Evolutionary conservation across 176 grass and related monocot genomes (phyloP).

Genomic region (Ensete ventricosum): DNA sequence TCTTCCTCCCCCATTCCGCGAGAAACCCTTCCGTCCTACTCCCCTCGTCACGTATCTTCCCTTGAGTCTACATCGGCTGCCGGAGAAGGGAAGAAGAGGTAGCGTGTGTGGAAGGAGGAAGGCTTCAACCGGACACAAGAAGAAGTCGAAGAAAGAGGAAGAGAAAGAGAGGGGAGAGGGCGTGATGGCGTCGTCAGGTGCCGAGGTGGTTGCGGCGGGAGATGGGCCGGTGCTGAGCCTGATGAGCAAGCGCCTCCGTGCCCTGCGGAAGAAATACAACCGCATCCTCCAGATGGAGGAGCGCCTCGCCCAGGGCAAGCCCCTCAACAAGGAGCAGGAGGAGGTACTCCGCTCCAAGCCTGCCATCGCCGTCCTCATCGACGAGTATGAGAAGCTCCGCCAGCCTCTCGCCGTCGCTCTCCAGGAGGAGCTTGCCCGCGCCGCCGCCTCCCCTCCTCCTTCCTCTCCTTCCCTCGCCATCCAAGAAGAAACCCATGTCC

Average conservation of each 20-base stretch:
- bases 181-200: slow-evolving; percentile 17
- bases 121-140: too few relatives aligned
- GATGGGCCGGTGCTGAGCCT: slow-evolving; percentile 77
- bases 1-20: too few relatives aligned
- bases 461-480: background rate
- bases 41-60: too few relatives aligned
- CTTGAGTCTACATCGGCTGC: too few relatives aligned
- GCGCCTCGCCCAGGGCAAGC: slow-evolving; percentile 52
- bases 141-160: too few relatives aligned
- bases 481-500: background rate
- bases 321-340: slow-evolving; percentile 85
- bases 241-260: slow-evolving; percentile 72
- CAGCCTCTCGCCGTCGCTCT: slow-evolving; percentile 52
- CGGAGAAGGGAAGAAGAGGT: too few relatives aligned
- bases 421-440: slow-evolving; percentile 51
- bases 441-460: background rate
- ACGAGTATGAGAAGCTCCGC: slow-evolving; percentile 88
- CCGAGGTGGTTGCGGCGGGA: slow-evolving; percentile 32
- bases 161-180: background rate
- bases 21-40: too few relatives aligned
- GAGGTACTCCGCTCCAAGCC: slow-evolving; percentile 92
- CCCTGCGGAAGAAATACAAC: slow-evolving; percentile 90
- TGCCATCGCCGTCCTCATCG: slow-evolving; percentile 47
- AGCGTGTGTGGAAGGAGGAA: too few relatives aligned
- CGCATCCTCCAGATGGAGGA: slow-evolving; percentile 97